A percentile compares a stretch with the other conserved stretches of the same genome.
Evolutionary conservation across 139 green algal genomes (phyloP).

Genomic region (Pseudopediastrum boryanum): DNA sequence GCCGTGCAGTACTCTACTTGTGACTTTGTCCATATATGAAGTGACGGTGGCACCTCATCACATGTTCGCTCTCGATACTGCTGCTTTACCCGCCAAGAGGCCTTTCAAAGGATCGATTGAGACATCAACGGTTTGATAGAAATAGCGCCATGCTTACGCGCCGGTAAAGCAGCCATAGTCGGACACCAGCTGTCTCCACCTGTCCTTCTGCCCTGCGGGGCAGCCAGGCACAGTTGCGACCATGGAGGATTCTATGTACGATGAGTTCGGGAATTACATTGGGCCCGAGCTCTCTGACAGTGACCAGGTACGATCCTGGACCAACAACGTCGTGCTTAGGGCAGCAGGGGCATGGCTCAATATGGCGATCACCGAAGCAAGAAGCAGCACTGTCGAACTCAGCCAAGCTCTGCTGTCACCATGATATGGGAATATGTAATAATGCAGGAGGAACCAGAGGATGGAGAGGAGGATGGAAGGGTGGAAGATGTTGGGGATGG

Average conservation of each 20-base stretch:
- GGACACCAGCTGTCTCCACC: too few species aligned
- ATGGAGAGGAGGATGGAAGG: constrained; percentile 54
- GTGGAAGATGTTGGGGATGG: constrained; percentile 35
- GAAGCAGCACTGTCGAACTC: neutral
- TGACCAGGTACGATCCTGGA: constrained; percentile 53
- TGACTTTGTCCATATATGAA: too few species aligned
- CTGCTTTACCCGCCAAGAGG: too few species aligned
- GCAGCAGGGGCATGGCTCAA: neutral
- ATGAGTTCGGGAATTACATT: constrained; percentile 99
- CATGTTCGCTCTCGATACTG: too few species aligned
- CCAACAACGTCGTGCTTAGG: neutral
- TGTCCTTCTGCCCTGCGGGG: constrained; percentile 2
- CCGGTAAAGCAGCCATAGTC: too few species aligned
- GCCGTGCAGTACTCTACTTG: too few species aligned
- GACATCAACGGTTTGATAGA: too few species aligned
- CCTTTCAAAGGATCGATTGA: too few species aligned
- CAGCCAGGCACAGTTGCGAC: constrained; percentile 3
- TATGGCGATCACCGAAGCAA: neutral
- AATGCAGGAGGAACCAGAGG: constrained; percentile 49
- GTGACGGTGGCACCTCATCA: too few species aligned
- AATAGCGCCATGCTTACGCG: too few species aligned
- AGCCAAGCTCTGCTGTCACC: neutral
- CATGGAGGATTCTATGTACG: constrained; percentile 87
- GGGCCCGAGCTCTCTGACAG: constrained; percentile 87
- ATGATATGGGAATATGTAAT: too few species aligned